Evolutionary conservation across 768 basidiomycete species (phyloP).

Genomic region (Phlebiopsis flavidoalba): DNA sequence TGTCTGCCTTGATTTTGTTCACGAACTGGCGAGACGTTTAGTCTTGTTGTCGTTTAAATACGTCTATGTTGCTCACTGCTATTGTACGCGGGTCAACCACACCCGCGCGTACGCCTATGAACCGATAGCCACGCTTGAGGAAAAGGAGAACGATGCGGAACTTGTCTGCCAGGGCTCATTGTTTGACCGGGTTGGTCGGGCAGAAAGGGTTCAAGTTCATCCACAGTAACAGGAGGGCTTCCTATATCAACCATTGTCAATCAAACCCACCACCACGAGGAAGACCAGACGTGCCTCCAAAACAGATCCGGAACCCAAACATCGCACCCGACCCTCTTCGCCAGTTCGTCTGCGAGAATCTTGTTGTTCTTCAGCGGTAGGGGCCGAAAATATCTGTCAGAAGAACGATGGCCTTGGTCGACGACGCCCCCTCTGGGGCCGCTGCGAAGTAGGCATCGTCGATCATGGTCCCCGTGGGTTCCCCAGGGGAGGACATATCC

Average conservation of each 20-base stretch:
- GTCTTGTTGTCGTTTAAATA: background rate
- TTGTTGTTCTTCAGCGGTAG: constrained; percentile 47
- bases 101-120: constrained; percentile 22
- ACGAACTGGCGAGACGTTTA: constrained; percentile 26
- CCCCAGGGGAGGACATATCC: constrained; percentile 40
- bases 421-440: constrained; percentile 17
- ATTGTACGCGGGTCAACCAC: constrained; percentile 24
- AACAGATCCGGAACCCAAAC: constrained; percentile 65
- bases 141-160: constrained; percentile 16
- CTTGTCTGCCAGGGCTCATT: constrained; percentile 13
- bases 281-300: constrained; percentile 33
- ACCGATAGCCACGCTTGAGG: constrained; percentile 16
- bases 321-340: constrained; percentile 45
- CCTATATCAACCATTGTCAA: constrained; percentile 14
- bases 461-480: constrained; percentile 37
- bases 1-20: constrained; percentile 30
- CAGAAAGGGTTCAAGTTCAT: constrained; percentile 24
- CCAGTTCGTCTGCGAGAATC: constrained; percentile 51
- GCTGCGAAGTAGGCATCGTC: constrained; percentile 42
- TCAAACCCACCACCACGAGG: background rate
- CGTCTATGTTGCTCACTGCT: constrained; percentile 15
- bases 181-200: constrained; percentile 26
- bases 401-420: constrained; percentile 41
- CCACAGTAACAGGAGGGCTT: constrained; percentile 21
- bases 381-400: constrained; percentile 56